A percentile compares a stretch with the other conserved stretches of the same genome.
Conservation (phyloP, 2,329 filamentous ascomycete genomes). For the Penicillium brasilianum region DNA sequence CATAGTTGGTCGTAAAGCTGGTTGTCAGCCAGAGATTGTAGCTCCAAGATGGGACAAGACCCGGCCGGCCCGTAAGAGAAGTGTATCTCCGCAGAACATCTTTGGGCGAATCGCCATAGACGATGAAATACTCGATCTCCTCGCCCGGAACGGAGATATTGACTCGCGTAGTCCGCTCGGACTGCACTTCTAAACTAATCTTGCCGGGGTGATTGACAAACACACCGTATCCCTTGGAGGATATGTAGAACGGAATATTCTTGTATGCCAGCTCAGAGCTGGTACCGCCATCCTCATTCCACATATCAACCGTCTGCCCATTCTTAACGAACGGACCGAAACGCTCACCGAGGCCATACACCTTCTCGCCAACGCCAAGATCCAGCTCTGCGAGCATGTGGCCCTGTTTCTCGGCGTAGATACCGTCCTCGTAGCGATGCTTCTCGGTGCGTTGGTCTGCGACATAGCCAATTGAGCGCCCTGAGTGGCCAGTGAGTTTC, state of each 20-base stretch:
- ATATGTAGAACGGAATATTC: slow-evolving; percentile 50
- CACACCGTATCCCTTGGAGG: slow-evolving; percentile 73
- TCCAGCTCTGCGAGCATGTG: slow-evolving; percentile 49
- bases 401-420: slow-evolving; percentile 45
- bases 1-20: slow-evolving; percentile 72
- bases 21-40: slow-evolving; percentile 79
- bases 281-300: slow-evolving; percentile 60
- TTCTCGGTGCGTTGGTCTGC: slow-evolving; percentile 41
- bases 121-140: slow-evolving; percentile 73
- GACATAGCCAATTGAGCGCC: slow-evolving; percentile 48
- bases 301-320: slow-evolving; percentile 70
- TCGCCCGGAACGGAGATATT: slow-evolving; percentile 73
- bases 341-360: slow-evolving; percentile 76
- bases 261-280: slow-evolving; percentile 49
- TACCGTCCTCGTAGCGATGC: slow-evolving; percentile 40
- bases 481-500: slow-evolving; percentile 45
- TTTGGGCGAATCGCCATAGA: slow-evolving; percentile 73
- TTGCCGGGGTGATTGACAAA: slow-evolving; percentile 74
- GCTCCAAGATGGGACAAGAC: slow-evolving; percentile 72
- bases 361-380: slow-evolving; percentile 61
- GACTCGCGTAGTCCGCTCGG: slow-evolving; percentile 71
- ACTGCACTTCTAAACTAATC: slow-evolving; percentile 75
- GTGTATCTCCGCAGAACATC: slow-evolving; percentile 72
- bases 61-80: slow-evolving; percentile 68
- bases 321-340: slow-evolving; percentile 80